Evolutionary conservation across 164 flowering plant species (phyloP).

Genomic region (Houttuynia cordata): DNA sequence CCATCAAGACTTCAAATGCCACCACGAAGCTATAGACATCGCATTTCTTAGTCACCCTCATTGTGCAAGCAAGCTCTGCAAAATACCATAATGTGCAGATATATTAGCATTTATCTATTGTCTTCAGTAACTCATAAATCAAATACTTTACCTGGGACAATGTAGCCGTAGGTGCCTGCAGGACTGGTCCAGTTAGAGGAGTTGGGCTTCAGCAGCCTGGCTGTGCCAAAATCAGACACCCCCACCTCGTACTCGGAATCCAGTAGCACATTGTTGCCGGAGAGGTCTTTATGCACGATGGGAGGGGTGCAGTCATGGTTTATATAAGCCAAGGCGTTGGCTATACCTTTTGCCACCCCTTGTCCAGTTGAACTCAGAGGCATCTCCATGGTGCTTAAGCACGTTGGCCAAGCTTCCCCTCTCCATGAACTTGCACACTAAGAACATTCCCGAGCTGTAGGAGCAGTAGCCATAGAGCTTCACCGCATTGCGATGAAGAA

Average conservation of each 20-base stretch:
- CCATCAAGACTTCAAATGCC: conserved; percentile 51
- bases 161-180: conserved; percentile 61
- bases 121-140: too few species aligned
- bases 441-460: conserved; percentile 19
- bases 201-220: too few species aligned
- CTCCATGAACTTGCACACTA: conserved; percentile 51
- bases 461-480: conserved; percentile 53
- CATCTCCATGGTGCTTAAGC: conserved; percentile 15
- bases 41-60: conserved; percentile 44
- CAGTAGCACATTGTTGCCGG: conserved; percentile 40
- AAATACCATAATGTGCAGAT: background rate
- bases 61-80: conserved; percentile 48
- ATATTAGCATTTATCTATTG: background rate
- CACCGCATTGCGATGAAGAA: too few species aligned
- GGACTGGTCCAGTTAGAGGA: conserved; percentile 42
- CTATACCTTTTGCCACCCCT: conserved; percentile 44
- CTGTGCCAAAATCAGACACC: too few species aligned
- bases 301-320: conserved; percentile 57
- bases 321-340: conserved; percentile 60
- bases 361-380: conserved; percentile 29
- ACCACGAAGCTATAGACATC: conserved; percentile 73
- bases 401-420: conserved; percentile 42
- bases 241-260: conserved; percentile 34
- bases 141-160: conserved; percentile 56
- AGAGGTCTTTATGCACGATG: conserved; percentile 50